phyloP scores from a whole-genome alignment of 78 protist species.

The Dictyostelium citrinum region DNA sequence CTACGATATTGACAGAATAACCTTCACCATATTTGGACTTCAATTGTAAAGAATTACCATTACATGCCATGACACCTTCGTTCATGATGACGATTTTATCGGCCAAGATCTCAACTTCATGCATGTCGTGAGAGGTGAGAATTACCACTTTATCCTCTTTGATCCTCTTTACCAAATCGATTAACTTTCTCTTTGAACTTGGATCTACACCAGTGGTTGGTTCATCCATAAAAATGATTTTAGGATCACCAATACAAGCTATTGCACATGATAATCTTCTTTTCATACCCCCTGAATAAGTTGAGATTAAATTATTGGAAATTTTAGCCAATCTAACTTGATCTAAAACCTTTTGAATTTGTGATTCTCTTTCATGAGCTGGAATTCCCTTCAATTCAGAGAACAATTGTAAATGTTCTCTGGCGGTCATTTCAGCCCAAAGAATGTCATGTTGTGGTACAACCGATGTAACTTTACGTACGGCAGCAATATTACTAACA shows the following conservation, averaged over 20 bases:
- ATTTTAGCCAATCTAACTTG: slow-evolving; percentile 17
- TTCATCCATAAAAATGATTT: slow-evolving; percentile 85
- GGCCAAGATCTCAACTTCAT: slow-evolving; percentile 91
- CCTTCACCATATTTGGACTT: slow-evolving; percentile 93
- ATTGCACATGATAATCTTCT: slow-evolving; percentile 78
- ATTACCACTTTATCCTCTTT: slow-evolving; percentile 68
- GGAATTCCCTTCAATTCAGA: slow-evolving; percentile 76
- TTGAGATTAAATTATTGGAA: slow-evolving; percentile 1
- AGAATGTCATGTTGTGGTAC: slow-evolving; percentile 82
- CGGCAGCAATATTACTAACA: slow-evolving; percentile 11
- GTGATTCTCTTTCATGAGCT: neutral
- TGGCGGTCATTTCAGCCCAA: slow-evolving; percentile 58
- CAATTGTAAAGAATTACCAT: slow-evolving; percentile 89
- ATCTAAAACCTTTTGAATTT: neutral
- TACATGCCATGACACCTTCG: slow-evolving; percentile 81
- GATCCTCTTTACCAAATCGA: slow-evolving; percentile 59
- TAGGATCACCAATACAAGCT: slow-evolving; percentile 85
- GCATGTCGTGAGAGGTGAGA: slow-evolving; percentile 86
- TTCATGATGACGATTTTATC: slow-evolving; percentile 95
- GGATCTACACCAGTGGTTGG: slow-evolving; percentile 90
- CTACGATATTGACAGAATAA: slow-evolving; percentile 74
- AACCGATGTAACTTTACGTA: slow-evolving; percentile 44
- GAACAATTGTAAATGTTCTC: slow-evolving; percentile 72
- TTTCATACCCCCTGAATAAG: slow-evolving; percentile 78
- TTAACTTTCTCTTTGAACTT: slow-evolving; percentile 61